Evolutionary conservation across 1,139 yeast genomes (phyloP).

Genomic region (Candida sp.): DNA sequence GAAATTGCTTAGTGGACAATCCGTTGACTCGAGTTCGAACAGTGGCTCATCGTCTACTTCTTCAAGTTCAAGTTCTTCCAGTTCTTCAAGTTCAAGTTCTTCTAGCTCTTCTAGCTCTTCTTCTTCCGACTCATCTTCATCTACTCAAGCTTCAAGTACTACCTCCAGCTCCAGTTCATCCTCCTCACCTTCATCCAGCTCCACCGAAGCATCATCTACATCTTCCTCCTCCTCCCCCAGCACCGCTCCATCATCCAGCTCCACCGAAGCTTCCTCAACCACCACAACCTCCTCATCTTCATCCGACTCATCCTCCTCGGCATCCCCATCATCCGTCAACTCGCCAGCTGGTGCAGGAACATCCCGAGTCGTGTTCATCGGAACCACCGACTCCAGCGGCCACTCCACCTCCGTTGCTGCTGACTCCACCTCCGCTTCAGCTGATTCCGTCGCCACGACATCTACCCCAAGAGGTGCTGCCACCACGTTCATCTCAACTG

Average conservation of each 20-base stretch:
- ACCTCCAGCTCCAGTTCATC: slow-evolving; percentile 3
- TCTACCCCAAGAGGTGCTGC: neutral
- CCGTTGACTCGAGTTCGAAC: slow-evolving; percentile 11
- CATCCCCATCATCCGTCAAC: neutral
- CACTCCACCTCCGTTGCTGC: neutral
- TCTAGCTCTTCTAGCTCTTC: slow-evolving; percentile 1
- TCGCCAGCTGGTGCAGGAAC: neutral
- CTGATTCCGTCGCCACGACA: no score
- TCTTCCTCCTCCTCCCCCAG: slow-evolving; percentile 2
- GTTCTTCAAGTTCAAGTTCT: no score
- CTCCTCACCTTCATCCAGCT: no score
- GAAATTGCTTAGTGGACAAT: slow-evolving; percentile 29
- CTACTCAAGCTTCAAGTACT: neutral
- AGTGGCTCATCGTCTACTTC: neutral
- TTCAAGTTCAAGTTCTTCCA: slow-evolving; percentile 5
- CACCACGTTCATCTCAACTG: slow-evolving; percentile 2
- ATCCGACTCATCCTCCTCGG: neutral
- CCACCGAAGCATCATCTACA: neutral
- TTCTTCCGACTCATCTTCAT: neutral
- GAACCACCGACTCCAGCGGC: neutral
- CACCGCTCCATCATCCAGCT: slow-evolving; percentile 2
- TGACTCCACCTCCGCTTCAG: neutral
- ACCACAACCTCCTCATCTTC: neutral
- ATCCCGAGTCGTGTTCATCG: neutral
- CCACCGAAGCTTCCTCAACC: neutral